Base-by-base conservation (phyloP, 2,329 filamentous ascomycete species). In the Metarhizium anisopliae region DNA sequence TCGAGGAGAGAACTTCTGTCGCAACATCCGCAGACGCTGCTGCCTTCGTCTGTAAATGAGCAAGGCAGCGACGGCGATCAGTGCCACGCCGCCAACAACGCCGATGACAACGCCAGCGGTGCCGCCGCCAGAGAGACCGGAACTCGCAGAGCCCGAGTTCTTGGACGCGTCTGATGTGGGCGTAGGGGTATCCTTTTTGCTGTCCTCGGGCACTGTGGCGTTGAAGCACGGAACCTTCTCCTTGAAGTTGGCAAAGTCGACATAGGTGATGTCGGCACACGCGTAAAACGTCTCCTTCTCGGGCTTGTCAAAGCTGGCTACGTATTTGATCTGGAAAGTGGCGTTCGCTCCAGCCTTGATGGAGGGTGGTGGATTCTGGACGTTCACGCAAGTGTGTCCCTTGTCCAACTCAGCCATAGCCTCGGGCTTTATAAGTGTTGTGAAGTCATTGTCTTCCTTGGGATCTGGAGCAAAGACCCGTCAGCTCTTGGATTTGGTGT, bases 51-150 rank as follows among this genome's bases (percentile, higher is more conserved):
- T 61, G 62, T 69, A 68, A 60, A 87, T 79, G 49, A 87, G 70
- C 61, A 87, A 78, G 36, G 82, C 72, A 1, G 85, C 73, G 1
- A 75, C 81, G n/a, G 77, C 75, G 8, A 91, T 67, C 10, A 89
- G 67, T 1, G 77, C 76, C 4, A 83, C 78, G 47, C 83, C 87
- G 10, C 81, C 74, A 8, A 93, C 68, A 2, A 83, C 79, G 36
- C 89, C 89, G 58, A 92, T 75, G 2, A 87, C 86, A 57, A 89
- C 85, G 1, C 88, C 89, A 2, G 88, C 89, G 64, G 92, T 90
- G 20, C 82, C 80, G 47, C 87, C 87, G 20, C 82, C 82, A 14
- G 83, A 85, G 11, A 91, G 13, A 25, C 25, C 25, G 25, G 25
- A 25, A 25, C 45, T 29, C 4, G 59, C 62, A 56, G 61, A 63